These are phyloP conservation scores for Ustilago sp. DNA, from an alignment of 1,284 basidiomycete species.

Conservation along the genomic window DNA sequence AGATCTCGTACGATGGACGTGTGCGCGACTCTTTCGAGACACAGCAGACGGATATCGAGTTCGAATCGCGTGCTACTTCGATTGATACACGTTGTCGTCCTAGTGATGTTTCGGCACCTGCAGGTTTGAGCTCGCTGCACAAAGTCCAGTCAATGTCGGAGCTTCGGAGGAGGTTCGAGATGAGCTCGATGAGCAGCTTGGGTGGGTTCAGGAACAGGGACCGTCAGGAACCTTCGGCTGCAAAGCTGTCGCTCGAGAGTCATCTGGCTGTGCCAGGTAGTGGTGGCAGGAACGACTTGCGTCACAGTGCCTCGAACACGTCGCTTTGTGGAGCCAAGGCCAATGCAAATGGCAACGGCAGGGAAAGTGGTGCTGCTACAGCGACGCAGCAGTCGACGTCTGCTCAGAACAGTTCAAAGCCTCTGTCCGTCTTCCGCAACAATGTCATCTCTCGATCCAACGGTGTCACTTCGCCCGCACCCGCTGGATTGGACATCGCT, in stretches of 20 bases:
- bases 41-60: slow-evolving; percentile 46
- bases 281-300: slow-evolving; percentile 3
- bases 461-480: slow-evolving; percentile 4
- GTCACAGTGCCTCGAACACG: slow-evolving; percentile 27
- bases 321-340: slow-evolving; percentile 20
- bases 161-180: slow-evolving; percentile 35
- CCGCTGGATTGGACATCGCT: slow-evolving; percentile 33
- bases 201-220: slow-evolving; percentile 21
- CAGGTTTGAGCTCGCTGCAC: slow-evolving; percentile 15
- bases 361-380: slow-evolving; percentile 19
- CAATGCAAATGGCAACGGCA: slow-evolving; percentile 15
- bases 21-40: slow-evolving; percentile 48
- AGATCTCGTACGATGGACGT: slow-evolving; percentile 41
- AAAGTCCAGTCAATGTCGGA: slow-evolving; percentile 45
- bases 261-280: slow-evolving; percentile 18
- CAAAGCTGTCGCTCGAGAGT: slow-evolving; percentile 30
- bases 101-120: slow-evolving; percentile 28
- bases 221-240: slow-evolving; percentile 20
- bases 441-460: slow-evolving; percentile 23
- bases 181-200: slow-evolving; percentile 7
- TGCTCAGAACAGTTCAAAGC: background rate
- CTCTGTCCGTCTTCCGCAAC: slow-evolving; percentile 22
- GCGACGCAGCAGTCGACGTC: slow-evolving; percentile 2
- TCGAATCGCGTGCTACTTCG: slow-evolving; percentile 47
- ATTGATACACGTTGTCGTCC: slow-evolving; percentile 31